Evolutionary conservation across 2,329 filamentous ascomycete species (phyloP), one percentile per base, ranked within the genome.

Genomic region (Fusarium sp.): DNA sequence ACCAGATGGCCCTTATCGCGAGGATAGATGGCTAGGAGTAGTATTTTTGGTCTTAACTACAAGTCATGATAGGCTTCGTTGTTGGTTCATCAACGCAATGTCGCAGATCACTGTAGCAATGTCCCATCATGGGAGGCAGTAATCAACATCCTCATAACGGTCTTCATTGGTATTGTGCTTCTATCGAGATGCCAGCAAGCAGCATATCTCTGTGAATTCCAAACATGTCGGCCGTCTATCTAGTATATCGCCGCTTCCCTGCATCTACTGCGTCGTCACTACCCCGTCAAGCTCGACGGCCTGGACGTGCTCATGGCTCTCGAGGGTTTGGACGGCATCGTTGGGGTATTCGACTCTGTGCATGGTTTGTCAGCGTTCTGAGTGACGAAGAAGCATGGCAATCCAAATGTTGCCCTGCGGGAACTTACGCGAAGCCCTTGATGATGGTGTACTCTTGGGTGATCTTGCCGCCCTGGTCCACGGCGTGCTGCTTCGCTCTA

Each of bases 351-450:
- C 87, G 78, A 95, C 94, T 59, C 95, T 98, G 16, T 27, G 24
- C 7, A 59, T 22, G 8, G 38, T 20, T 42, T 31, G 46, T 58
- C 14, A 74, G 29, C 24, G 20, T 69, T 31, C 42, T 59, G 46
- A n/a, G 9, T n/a, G 22, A 17, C 36, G 11, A 2, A 33, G 8
- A 1, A 3, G 3, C 16, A 6, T 14, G 27, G 27, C 27, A 29
- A 7, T 6, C 27, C 27, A 7, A 29, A 29, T 29, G 27, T 29
- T 29, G 27, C 27, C 27, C 8, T 29, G 27, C 27, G 27, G 3
- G 33, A 44, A 87, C 93, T 77, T 91, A 98, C 96, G 93, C 92
- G 86, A 98, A 98, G 67, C 93, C 95, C 86, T 96, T 97, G 88
- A 98, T 95, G 78, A 98, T 84, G 70, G 85, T 92, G 87, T 94